Evolutionary conservation across 176 grass and related monocot species (phyloP), one percentile per base, ranked within the genome.

Genomic region (Ensete ventricosum): DNA sequence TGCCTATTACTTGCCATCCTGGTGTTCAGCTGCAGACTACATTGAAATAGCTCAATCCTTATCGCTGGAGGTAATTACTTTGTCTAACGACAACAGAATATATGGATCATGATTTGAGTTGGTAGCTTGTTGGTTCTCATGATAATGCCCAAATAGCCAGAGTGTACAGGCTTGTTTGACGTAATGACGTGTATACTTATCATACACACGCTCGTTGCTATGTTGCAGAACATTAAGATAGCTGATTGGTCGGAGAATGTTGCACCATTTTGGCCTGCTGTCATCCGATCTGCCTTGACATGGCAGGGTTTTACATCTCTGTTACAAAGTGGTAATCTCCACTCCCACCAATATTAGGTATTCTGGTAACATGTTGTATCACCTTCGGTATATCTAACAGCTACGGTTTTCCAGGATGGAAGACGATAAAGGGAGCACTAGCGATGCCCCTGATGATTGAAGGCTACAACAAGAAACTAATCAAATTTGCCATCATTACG

Each of bases 401-500:
- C 1, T 51, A 9, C 0, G 14, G 7, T 50, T 75, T n/a, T 62
- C 4, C 71, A 98, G 95, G 95, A 54, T 98, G 95, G 95, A 98
- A 98, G 88, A 94, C 95, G 25, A 91, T 98, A 73, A 93, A 53
- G 49, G 95, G 95, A 11, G 95, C 95, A 7, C 75, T 98, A 25
- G 95, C 88, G 25, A 98, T 98, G 95, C 95, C 95, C 62, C 81
- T 98, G 73, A 98, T 98, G 95, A 94, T 93, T 17, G 64, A 94
- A 19, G 90, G 95, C 8, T 98, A 89, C 90, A 91, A 91, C 71
- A 98, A 91, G 81, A 83, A 89, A 2, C 88, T 98, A 24, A 98
- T 93, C 72, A 98, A 91, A 75, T 98, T 98, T 82, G 75, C 84
- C 19, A 74, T 98, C 80, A 91, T 98, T 68, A 91, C 90, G 62